Conservation (phyloP, 495 filamentous ascomycete genomes). For the Penicillium atrosanguineum region DNA sequence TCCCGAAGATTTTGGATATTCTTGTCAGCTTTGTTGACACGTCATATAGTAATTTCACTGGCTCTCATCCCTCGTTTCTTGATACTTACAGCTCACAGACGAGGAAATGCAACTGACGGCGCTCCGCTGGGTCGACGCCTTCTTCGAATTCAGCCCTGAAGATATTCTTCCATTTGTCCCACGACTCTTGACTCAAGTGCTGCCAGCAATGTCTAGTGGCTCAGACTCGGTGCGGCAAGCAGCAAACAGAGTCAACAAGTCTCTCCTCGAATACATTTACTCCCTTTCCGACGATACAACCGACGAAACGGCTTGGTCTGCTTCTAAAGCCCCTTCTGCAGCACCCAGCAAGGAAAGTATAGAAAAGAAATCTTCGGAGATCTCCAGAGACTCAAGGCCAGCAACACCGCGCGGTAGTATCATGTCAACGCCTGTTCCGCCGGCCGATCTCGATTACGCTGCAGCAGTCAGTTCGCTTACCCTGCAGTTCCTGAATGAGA, state of each 20-base stretch:
- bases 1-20: constrained; percentile 88
- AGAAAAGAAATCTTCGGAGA: constrained; percentile 50
- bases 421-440: constrained; percentile 42
- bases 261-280: constrained; percentile 87
- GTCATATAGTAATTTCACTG: constrained; percentile 56
- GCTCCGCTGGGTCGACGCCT: constrained; percentile 91
- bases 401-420: constrained; percentile 46
- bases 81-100: constrained; percentile 45
- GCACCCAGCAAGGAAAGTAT: constrained; percentile 48
- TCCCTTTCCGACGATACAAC: constrained; percentile 76
- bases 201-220: constrained; percentile 91
- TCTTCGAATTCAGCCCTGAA: constrained; percentile 96
- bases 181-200: constrained; percentile 81
- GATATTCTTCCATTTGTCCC: constrained; percentile 97
- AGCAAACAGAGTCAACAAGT: constrained; percentile 83
- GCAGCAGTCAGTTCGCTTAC: constrained; percentile 94
- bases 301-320: constrained; percentile 37
- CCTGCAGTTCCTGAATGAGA: constrained; percentile 90
- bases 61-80: background rate
- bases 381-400: constrained; percentile 40
- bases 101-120: constrained; percentile 90
- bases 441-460: constrained; percentile 87
- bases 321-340: constrained; percentile 37
- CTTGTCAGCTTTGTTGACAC: constrained; percentile 88
- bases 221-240: constrained; percentile 85